Percentiles rank a stretch among this genome's conserved stretches.
Evolutionary conservation across 1,284 basidiomycete genomes (phyloP).

Genomic region (Lignosus rhinocerotis): DNA sequence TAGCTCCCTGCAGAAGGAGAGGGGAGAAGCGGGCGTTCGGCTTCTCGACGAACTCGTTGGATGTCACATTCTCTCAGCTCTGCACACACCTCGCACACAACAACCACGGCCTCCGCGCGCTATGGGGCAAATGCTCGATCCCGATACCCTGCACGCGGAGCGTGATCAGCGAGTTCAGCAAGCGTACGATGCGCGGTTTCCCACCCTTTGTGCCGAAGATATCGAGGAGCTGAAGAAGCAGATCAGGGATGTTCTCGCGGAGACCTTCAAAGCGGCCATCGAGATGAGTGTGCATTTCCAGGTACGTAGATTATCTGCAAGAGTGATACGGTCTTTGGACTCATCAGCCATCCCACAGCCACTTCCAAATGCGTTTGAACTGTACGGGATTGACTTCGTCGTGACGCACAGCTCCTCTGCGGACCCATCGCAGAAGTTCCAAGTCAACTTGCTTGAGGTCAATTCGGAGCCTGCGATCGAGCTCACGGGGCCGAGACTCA

Average conservation of each 20-base stretch:
- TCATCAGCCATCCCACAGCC: conserved; percentile 47
- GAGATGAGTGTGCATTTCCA: conserved; percentile 89
- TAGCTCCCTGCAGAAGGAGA: conserved; percentile 84
- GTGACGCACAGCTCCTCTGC: conserved; percentile 51
- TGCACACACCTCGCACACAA: background rate
- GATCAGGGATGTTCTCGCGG: conserved; percentile 68
- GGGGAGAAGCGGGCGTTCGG: conserved; percentile 68
- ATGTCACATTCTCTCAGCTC: conserved; percentile 49
- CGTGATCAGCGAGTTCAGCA: conserved; percentile 4
- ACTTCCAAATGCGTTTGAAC: conserved; percentile 91
- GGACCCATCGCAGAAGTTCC: conserved; percentile 38
- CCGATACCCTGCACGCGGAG: conserved; percentile 20
- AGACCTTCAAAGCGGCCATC: conserved; percentile 85
- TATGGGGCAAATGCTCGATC: conserved; percentile 23
- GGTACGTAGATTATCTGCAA: conserved; percentile 41
- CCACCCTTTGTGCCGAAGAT: conserved; percentile 47
- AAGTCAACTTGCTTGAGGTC: conserved; percentile 84
- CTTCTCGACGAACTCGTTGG: conserved; percentile 79
- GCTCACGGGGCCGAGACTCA: conserved; percentile 84
- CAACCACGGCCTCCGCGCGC: conserved; percentile 19
- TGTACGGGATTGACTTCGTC: conserved; percentile 92
- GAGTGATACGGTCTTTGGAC: conserved; percentile 1
- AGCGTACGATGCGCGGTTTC: conserved; percentile 21
- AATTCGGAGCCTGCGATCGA: conserved; percentile 98
- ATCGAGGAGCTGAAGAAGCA: conserved; percentile 60